Conservation (phyloP, 2,329 filamentous ascomycete species). For the Beauveria bassiana region DNA sequence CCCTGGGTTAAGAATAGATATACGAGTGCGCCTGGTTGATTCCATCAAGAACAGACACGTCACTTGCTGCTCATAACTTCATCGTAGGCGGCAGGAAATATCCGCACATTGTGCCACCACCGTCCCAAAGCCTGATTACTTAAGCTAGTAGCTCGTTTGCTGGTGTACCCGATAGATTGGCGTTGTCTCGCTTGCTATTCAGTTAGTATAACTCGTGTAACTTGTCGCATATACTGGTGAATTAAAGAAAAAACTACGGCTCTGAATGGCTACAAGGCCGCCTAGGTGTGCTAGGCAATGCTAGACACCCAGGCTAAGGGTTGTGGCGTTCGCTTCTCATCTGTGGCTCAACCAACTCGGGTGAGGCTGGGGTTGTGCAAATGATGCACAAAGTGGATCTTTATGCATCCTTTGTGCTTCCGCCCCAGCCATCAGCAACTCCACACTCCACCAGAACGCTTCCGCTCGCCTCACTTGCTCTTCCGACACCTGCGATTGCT, state of each 20-base stretch:
- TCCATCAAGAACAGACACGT: no score
- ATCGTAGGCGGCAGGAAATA: not conserved
- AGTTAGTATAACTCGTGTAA: not conserved
- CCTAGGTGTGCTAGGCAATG: no score
- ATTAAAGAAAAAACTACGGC: no score
- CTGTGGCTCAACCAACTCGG: not conserved
- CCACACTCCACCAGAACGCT: not conserved
- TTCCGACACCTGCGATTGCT: not conserved
- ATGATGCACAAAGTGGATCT: not conserved
- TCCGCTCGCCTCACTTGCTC: constrained; percentile 1
- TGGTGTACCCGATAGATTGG: not conserved
- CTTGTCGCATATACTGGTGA: not conserved
- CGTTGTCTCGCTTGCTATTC: not conserved
- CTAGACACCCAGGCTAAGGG: no score
- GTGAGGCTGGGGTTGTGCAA: constrained; percentile 1
- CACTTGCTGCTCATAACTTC: no score
- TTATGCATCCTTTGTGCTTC: not conserved
- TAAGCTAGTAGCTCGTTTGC: not conserved
- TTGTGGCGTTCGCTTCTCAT: not conserved
- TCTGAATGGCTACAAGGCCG: no score
- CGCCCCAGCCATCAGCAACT: not conserved
- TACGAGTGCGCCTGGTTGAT: no score
- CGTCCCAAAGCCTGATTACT: not conserved
- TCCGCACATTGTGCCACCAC: not conserved
- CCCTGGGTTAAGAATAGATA: no score